Base-by-base conservation (phyloP, 306 rosid species). In the Ochetophila trinervis region DNA sequence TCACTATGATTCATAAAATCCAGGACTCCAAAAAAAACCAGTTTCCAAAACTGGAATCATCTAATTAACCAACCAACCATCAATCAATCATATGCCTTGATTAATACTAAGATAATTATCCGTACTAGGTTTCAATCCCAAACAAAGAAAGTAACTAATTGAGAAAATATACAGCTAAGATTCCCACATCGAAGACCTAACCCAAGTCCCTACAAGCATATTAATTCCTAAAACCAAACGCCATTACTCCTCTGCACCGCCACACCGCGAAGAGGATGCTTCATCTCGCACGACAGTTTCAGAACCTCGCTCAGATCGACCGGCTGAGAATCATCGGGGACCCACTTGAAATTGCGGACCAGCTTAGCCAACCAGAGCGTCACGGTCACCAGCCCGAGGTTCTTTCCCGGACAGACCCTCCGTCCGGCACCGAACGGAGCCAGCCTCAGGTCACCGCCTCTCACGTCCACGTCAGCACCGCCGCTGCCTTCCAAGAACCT, bases 361-460 rank as follows among this genome's bases (percentile, higher is more conserved):
- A 84, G 36, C 71, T 70, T 57, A 0, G 79, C 89, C 18, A 84
- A 74, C 86, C 89, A 84, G 0, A 78, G 68, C 0, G 68, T 49
- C 61, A 82, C 89, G 0, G 80, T 84, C 21, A 76, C 86, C 0
- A 84, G 53, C 0, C 84, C 89, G 0, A 84, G 74, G 65, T 78
- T 78, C 58, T 78, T 84, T 3, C 89, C 89, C 0, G 89, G 89
- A 9, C 89, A 84, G 0, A 78, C 89, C 67, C 89, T 56, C 2
- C 89, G 79, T 1, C 89, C 89, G 0, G 89, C 84, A 7, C 89
- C 89, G 3, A 84, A 84, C 5, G 89, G 86, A 3, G 89, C 89
- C 1, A 84, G 78, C 32, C 86, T 60, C 19, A 81, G 72, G 34
- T 84, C 89, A 5, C 69, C 2, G 1, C 89, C 89, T 19, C 82